A percentile compares a stretch with the other conserved stretches of the same genome.
These are phyloP conservation scores for Knufia fluminis DNA, from an alignment of 2,329 filamentous ascomycete species.

Conservation along the genomic window DNA sequence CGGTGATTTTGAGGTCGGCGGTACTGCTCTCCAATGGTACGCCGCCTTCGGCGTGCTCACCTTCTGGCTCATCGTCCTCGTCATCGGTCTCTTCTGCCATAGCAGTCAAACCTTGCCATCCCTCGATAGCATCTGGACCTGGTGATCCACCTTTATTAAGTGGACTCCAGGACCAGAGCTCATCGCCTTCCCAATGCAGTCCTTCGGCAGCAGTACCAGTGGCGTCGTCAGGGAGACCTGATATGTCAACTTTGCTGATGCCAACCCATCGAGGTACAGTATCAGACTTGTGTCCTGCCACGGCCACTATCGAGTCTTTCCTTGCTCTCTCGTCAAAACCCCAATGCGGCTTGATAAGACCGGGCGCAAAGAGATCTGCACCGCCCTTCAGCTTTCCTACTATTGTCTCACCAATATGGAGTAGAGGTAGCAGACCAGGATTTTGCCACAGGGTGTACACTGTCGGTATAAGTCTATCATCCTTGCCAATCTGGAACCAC, in stretches of 20 bases:
- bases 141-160: slow-evolving; percentile 44
- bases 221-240: slow-evolving; percentile 38
- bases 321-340: slow-evolving; percentile 52
- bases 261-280: slow-evolving; percentile 57
- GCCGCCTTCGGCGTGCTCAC: slow-evolving; percentile 36
- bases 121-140: slow-evolving; percentile 45
- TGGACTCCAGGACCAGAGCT: slow-evolving; percentile 57
- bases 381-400: slow-evolving; percentile 57
- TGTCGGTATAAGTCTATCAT: slow-evolving; percentile 36
- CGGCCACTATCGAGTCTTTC: slow-evolving; percentile 53
- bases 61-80: slow-evolving; percentile 29
- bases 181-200: slow-evolving; percentile 60
- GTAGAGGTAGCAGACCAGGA: slow-evolving; percentile 49
- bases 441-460: slow-evolving; percentile 62
- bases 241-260: slow-evolving; percentile 55
- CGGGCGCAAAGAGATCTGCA: slow-evolving; percentile 61
- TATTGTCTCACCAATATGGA: slow-evolving; percentile 52
- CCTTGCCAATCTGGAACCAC: slow-evolving; percentile 55
- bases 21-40: slow-evolving; percentile 27
- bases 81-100: slow-evolving; percentile 34
- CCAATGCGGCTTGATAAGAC: slow-evolving; percentile 46
- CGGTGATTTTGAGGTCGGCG: slow-evolving; percentile 1
- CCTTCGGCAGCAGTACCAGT: slow-evolving; percentile 58
- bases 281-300: slow-evolving; percentile 50
- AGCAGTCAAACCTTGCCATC: slow-evolving; percentile 35